Conservation (phyloP, 805 yeast genomes). For the Suhomyces prunicola region DNA sequence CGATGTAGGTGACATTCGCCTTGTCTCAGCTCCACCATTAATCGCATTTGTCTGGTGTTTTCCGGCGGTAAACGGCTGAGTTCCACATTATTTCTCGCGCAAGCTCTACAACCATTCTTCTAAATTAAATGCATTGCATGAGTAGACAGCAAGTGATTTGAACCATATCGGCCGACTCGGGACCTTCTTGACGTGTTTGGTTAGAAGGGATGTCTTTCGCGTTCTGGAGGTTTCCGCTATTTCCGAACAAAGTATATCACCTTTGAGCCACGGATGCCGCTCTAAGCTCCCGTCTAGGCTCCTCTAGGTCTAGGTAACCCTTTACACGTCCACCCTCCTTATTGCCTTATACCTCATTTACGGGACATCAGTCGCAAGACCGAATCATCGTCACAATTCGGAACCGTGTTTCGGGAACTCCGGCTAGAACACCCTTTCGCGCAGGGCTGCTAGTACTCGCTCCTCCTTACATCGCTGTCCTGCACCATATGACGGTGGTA, state of each 20-base stretch:
- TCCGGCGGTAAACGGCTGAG: not conserved
- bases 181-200: not conserved
- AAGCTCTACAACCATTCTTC: not conserved
- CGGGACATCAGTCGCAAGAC: not conserved
- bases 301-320: not conserved
- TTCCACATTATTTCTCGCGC: not conserved
- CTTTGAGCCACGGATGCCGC: not conserved
- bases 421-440: not conserved
- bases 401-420: not conserved
- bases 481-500: not conserved
- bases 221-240: not conserved
- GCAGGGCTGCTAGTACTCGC: not conserved
- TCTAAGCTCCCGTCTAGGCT: not conserved
- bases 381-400: not conserved
- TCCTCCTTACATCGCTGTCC: not conserved
- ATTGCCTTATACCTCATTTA: not conserved
- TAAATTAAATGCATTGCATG: not conserved
- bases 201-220: not conserved
- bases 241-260: not conserved
- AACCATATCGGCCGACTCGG: not conserved
- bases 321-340: not conserved
- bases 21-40: not conserved
- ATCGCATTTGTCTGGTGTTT: not conserved
- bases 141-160: not conserved
- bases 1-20: not conserved